Conservation (phyloP, 2,329 filamentous ascomycete genomes). For the Fusarium sp. region DNA sequence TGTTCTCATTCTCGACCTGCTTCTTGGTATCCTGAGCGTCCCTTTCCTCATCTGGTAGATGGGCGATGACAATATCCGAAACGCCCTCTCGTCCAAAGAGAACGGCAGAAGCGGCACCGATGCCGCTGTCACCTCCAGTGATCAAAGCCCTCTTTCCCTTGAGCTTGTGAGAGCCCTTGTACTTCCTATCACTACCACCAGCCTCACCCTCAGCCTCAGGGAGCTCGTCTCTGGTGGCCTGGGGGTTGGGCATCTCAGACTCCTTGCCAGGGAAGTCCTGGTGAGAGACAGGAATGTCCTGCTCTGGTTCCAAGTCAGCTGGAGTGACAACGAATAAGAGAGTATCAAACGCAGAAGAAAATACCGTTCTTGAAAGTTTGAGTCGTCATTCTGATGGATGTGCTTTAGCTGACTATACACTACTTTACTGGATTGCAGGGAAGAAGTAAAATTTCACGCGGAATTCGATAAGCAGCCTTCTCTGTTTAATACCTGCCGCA, state of each 20-base stretch:
- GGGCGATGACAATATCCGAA: constrained; percentile 72
- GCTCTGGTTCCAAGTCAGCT: constrained; percentile 48
- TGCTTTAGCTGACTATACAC: neutral
- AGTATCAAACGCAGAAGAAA: neutral
- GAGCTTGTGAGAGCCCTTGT: constrained; percentile 80
- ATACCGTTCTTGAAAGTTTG: constrained; percentile 39
- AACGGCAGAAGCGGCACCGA: constrained; percentile 78
- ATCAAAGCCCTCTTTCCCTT: constrained; percentile 79
- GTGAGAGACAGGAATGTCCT: constrained; percentile 43
- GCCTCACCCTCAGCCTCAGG: constrained; percentile 73
- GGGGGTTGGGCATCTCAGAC: constrained; percentile 44
- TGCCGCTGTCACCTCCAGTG: constrained; percentile 82
- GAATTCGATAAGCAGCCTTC: neutral
- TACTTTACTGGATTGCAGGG: neutral
- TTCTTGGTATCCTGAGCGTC: constrained; percentile 80
- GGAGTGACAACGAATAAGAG: too few relatives aligned
- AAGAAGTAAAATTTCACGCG: neutral
- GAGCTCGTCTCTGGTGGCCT: constrained; percentile 70
- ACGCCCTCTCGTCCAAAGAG: constrained; percentile 85
- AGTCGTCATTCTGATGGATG: constrained; percentile 33
- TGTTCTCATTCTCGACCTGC: constrained; percentile 72
- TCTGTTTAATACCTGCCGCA: constrained; percentile 21
- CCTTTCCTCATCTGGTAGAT: constrained; percentile 77
- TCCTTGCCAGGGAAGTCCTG: constrained; percentile 45
- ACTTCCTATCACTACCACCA: constrained; percentile 73